Conservation (phyloP, 1,284 basidiomycete genomes). For the Cutaneotrichosporon arboriforme region DNA sequence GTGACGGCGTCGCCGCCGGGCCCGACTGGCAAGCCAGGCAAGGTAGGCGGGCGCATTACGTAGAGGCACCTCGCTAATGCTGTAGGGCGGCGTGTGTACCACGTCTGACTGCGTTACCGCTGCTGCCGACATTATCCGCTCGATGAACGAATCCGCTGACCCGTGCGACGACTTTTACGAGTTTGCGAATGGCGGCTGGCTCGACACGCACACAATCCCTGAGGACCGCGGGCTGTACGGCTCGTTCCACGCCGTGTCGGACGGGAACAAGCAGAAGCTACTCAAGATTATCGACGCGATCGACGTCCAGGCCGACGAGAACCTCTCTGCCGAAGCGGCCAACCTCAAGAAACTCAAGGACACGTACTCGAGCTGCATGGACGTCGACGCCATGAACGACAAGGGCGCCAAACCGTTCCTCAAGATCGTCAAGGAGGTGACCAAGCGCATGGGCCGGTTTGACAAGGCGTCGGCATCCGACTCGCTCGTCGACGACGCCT, state of each 20-base stretch:
- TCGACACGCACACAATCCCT: constrained; percentile 70
- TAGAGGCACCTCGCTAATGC: not conserved
- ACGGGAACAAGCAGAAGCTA: constrained; percentile 50
- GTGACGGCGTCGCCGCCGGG: constrained; percentile 1
- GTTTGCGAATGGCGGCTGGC: constrained; percentile 79
- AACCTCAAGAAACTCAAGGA: constrained; percentile 73
- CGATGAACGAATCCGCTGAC: constrained; percentile 74
- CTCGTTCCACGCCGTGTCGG: constrained; percentile 47
- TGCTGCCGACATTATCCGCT: constrained; percentile 73
- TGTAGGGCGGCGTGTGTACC: constrained; percentile 57
- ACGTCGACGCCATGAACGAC: constrained; percentile 56
- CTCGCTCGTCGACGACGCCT: constrained; percentile 2
- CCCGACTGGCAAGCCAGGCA: constrained; percentile 37
- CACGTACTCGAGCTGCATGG: constrained; percentile 77
- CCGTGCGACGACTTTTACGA: constrained; percentile 95
- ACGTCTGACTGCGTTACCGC: constrained; percentile 75
- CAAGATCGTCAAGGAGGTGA: constrained; percentile 47
- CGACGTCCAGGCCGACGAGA: constrained; percentile 8
- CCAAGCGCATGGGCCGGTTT: constrained; percentile 39
- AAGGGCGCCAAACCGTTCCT: constrained; percentile 49
- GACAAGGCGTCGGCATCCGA: constrained; percentile 29
- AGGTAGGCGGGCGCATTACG: too few relatives aligned
- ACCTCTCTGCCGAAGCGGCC: constrained; percentile 54
- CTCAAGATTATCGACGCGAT: constrained; percentile 47
- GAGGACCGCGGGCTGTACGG: constrained; percentile 67